Evolutionary conservation across 1,284 basidiomycete species (phyloP).

Genomic region (Microbotryomycetes sp.): DNA sequence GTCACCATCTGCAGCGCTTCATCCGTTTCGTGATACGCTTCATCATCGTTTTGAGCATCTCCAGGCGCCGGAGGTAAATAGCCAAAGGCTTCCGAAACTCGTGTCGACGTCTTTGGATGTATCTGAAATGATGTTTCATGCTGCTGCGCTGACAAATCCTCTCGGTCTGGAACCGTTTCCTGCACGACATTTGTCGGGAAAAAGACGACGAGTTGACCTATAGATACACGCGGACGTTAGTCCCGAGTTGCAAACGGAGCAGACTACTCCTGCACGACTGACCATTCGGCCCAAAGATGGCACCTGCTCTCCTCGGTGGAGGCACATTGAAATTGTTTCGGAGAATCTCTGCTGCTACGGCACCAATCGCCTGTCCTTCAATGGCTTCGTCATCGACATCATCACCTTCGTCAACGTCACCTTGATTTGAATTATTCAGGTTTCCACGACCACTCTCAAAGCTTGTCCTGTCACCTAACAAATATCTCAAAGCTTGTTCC

Average conservation of each 20-base stretch:
- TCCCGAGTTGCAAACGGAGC: too few relatives aligned
- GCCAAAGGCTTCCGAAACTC: constrained; percentile 31
- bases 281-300: constrained; percentile 81
- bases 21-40: constrained; percentile 31
- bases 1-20: constrained; percentile 25
- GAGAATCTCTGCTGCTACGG: constrained; percentile 48
- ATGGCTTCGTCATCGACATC: constrained; percentile 36
- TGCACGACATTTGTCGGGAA: constrained; percentile 24
- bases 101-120: not conserved
- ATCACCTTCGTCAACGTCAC: constrained; percentile 40
- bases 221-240: too few relatives aligned
- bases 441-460: constrained; percentile 31
- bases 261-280: too few relatives aligned
- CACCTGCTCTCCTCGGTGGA: constrained; percentile 71
- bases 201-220: constrained; percentile 31
- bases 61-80: constrained; percentile 9
- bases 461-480: constrained; percentile 53
- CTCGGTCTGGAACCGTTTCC: constrained; percentile 9
- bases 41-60: constrained; percentile 11
- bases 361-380: constrained; percentile 42
- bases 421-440: constrained; percentile 38
- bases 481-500: constrained; percentile 69
- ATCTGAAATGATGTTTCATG: too few relatives aligned
- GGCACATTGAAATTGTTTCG: constrained; percentile 63
- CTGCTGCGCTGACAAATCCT: constrained; percentile 1